A percentile compares a stretch with the other conserved stretches of the same genome.
phyloP scores from a whole-genome alignment of 495 filamentous ascomycete genomes.

The Aspergillus conjunctus region DNA sequence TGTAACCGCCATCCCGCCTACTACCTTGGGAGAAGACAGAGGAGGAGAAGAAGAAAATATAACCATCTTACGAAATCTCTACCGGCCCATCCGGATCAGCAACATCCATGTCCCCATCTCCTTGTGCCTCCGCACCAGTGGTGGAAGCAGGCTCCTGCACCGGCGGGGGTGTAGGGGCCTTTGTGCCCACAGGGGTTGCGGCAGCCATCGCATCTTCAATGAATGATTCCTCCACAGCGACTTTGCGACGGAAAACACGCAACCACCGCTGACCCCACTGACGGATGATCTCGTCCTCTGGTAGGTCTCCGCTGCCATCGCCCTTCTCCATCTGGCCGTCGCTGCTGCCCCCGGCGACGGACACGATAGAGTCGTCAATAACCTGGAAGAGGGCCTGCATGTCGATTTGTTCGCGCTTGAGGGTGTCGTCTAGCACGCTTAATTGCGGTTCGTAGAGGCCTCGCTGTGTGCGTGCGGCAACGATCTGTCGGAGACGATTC shows the following conservation, averaged over 20 bases:
- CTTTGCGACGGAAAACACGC: constrained; percentile 77
- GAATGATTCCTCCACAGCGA: constrained; percentile 78
- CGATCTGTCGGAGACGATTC: constrained; percentile 81
- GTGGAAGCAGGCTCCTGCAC: constrained; percentile 14
- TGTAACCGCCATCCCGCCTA: not conserved
- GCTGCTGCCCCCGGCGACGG: constrained; percentile 71
- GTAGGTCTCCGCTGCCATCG: constrained; percentile 42
- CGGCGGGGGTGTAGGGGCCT: constrained; percentile 32
- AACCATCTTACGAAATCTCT: constrained; percentile 17
- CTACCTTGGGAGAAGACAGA: not conserved
- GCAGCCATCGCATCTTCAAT: constrained; percentile 44
- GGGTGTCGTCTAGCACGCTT: constrained; percentile 62
- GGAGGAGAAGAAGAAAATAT: not conserved
- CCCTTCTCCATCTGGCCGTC: constrained; percentile 67
- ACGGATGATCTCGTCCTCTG: constrained; percentile 65
- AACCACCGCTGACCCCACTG: constrained; percentile 87
- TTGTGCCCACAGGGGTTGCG: constrained; percentile 43
- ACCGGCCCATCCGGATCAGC: constrained; percentile 32
- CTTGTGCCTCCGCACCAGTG: constrained; percentile 11
- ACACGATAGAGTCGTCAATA: constrained; percentile 77
- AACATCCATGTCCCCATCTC: constrained; percentile 38
- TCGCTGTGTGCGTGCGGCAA: constrained; percentile 56
- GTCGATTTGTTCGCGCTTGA: constrained; percentile 63
- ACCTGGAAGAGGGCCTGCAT: constrained; percentile 78
- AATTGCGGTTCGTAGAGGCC: constrained; percentile 62